phyloP scores from a whole-genome alignment of 2,329 filamentous ascomycete genomes.

The Rhinocladiella mackenziei region DNA sequence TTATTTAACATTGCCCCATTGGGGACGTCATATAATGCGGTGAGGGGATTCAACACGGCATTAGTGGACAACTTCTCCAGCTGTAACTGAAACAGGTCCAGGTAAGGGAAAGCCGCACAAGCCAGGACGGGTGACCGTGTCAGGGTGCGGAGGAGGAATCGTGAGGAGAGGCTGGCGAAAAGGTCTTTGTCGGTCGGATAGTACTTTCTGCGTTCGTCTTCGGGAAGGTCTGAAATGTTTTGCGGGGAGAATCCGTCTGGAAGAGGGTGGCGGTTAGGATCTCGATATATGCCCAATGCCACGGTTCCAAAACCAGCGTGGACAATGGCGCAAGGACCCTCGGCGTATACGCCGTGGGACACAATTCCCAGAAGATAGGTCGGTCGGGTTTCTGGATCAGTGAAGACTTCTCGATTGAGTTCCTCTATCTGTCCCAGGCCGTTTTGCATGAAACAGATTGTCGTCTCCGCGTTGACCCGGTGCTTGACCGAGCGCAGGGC shows the following conservation, averaged over 20 bases:
- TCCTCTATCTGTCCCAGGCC: slow-evolving; percentile 80
- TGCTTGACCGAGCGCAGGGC: slow-evolving; percentile 64
- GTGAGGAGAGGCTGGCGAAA: slow-evolving; percentile 37
- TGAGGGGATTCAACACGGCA: slow-evolving; percentile 74
- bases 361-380: slow-evolving; percentile 70
- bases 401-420: slow-evolving; percentile 68
- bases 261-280: slow-evolving; percentile 31
- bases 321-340: slow-evolving; percentile 49
- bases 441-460: slow-evolving; percentile 72
- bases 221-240: slow-evolving; percentile 18
- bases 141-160: slow-evolving; percentile 63
- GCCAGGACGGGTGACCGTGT: slow-evolving; percentile 59
- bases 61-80: slow-evolving; percentile 74
- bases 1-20: slow-evolving; percentile 71
- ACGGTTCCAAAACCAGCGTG: slow-evolving; percentile 60
- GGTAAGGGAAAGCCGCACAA: slow-evolving; percentile 55
- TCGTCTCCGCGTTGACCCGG: slow-evolving; percentile 64
- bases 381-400: slow-evolving; percentile 61
- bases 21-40: slow-evolving; percentile 69
- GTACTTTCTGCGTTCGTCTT: slow-evolving; percentile 26
- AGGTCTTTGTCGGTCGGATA: slow-evolving; percentile 27
- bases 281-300: slow-evolving; percentile 50
- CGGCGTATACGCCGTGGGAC: slow-evolving; percentile 54
- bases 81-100: slow-evolving; percentile 65
- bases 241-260: slow-evolving; percentile 14